Conservation (phyloP, 495 filamentous ascomycete species). For the Sabuloglossum arenarium region DNA sequence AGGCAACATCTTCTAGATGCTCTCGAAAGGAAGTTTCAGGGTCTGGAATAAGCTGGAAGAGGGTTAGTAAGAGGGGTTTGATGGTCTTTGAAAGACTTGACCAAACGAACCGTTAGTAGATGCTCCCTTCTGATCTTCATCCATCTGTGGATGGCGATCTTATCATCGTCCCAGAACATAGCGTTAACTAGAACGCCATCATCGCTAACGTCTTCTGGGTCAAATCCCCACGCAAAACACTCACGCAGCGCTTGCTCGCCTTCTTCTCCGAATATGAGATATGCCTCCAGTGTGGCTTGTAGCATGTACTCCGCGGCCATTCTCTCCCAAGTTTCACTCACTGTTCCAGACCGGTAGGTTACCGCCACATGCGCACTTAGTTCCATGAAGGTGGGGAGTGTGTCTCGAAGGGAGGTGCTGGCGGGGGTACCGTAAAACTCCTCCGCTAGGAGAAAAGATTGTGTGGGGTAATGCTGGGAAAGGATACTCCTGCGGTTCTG, state of each 20-base stretch:
- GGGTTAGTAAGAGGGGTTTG: neutral
- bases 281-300: conserved; percentile 29
- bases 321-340: conserved; percentile 21
- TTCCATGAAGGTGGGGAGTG: conserved; percentile 26
- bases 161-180: neutral
- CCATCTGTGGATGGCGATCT: neutral
- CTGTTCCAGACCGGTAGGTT: conserved; percentile 7
- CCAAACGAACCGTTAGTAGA: neutral
- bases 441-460: neutral
- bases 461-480: neutral
- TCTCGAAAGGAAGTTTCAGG: neutral
- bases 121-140: neutral
- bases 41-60: neutral
- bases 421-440: neutral
- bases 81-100: neutral
- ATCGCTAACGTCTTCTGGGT: neutral
- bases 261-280: conserved; percentile 14
- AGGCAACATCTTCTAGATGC: neutral
- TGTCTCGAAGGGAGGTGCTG: conserved; percentile 17
- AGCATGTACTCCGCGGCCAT: conserved; percentile 26
- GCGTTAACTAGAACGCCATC: neutral
- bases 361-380: conserved; percentile 18
- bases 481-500: neutral
- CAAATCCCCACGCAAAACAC: conserved; percentile 16
- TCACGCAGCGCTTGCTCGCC: conserved; percentile 11